These are phyloP conservation scores for Gaeumannomyces sp. DNA, from an alignment of 2,329 filamentous ascomycete species.

Conservation along the genomic window DNA sequence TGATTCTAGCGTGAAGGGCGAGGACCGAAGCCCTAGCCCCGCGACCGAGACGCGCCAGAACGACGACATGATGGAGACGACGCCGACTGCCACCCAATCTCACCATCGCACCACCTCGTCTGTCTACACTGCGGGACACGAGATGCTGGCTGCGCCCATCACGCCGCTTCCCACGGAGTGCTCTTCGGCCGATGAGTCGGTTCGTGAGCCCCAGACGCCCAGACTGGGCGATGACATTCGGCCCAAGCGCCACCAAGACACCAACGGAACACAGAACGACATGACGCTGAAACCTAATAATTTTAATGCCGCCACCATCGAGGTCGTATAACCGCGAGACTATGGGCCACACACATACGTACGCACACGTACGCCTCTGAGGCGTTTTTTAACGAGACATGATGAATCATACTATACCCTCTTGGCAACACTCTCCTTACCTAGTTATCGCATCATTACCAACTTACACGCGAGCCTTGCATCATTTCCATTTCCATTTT, in stretches of 20 bases:
- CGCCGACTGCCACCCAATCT: background rate
- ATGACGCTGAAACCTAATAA: slow-evolving; percentile 11
- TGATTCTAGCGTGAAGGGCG: slow-evolving; percentile 17
- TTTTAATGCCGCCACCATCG: slow-evolving; percentile 11
- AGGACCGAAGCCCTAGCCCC: slow-evolving; percentile 1
- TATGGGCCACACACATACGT: background rate
- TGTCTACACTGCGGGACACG: slow-evolving; percentile 7
- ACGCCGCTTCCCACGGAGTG: slow-evolving; percentile 11
- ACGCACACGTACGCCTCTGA: background rate
- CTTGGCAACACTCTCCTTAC: background rate
- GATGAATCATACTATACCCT: background rate
- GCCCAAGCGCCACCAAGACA: background rate
- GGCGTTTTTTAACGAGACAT: slow-evolving; percentile 1
- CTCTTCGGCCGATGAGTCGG: slow-evolving; percentile 13
- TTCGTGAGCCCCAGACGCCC: slow-evolving; percentile 16
- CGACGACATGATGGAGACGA: background rate
- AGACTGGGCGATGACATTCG: slow-evolving; percentile 11
- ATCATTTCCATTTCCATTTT: background rate
- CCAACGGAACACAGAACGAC: background rate
- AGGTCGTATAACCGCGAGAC: slow-evolving; percentile 3
- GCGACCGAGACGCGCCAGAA: background rate
- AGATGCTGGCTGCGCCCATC: slow-evolving; percentile 3
- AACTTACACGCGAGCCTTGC: background rate
- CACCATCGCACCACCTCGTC: slow-evolving; percentile 11
- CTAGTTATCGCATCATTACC: background rate